Evolutionary conservation across 495 filamentous ascomycete genomes (phyloP).

Genomic region (Podospora tetraspora): DNA sequence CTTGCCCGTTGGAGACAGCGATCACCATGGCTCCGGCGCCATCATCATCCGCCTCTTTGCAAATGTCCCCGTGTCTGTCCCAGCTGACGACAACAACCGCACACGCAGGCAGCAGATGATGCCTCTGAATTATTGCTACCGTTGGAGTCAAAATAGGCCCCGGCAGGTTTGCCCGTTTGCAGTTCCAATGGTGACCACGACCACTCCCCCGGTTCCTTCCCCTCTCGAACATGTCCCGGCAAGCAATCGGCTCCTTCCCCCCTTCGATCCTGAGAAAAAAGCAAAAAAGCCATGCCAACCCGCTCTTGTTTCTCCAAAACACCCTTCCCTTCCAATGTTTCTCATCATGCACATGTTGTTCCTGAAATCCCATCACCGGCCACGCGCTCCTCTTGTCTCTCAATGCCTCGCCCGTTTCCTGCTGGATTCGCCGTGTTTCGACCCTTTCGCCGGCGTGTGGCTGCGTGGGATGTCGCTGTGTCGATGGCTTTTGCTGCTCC

Average conservation of each 20-base stretch:
- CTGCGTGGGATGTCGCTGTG: slow-evolving; percentile 19
- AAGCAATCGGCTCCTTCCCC: background rate
- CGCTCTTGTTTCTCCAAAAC: background rate
- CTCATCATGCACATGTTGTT: background rate
- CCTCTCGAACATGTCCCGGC: background rate
- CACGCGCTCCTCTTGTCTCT: background rate
- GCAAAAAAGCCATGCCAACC: background rate
- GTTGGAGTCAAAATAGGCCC: background rate
- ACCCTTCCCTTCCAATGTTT: background rate
- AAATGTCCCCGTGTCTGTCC: background rate
- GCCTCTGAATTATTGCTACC: background rate
- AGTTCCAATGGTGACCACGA: background rate
- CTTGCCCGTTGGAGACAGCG: background rate
- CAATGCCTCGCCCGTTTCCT: slow-evolving; percentile 24
- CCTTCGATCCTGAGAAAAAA: background rate
- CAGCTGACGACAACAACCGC: background rate
- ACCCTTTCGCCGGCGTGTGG: slow-evolving; percentile 21
- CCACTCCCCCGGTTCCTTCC: background rate
- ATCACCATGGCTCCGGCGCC: background rate
- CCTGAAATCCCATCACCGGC: slow-evolving; percentile 1
- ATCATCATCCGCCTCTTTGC: background rate
- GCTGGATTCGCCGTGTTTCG: slow-evolving; percentile 23
- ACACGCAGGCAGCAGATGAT: background rate
- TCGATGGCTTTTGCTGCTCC: slow-evolving; percentile 26
- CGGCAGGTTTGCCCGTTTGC: background rate